Evolutionary conservation across 345 rosid genomes (phyloP).

Genomic region (Salix purpurea): DNA sequence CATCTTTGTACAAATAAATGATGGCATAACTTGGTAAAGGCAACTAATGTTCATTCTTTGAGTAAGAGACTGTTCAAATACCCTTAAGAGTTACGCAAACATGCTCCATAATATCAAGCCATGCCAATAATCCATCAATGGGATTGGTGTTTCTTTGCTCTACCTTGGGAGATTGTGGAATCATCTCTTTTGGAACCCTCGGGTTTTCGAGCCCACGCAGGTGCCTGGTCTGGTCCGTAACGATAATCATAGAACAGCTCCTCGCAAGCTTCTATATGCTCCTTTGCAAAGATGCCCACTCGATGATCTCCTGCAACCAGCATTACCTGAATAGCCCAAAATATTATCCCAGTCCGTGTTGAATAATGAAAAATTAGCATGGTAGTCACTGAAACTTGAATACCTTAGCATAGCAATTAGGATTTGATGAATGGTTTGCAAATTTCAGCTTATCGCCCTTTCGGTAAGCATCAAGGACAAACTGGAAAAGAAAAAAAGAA

Average conservation of each 20-base stretch:
- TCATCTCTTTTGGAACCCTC: conserved; percentile 88
- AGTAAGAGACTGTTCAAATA: neutral
- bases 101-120: neutral
- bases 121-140: conserved; percentile 40
- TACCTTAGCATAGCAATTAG: conserved; percentile 98
- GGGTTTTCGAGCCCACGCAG: conserved; percentile 93
- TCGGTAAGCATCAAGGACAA: conserved; percentile 90
- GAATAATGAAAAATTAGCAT: neutral
- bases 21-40: neutral
- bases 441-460: conserved; percentile 98
- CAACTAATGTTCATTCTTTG: neutral
- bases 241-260: conserved; percentile 95
- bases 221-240: conserved; percentile 97
- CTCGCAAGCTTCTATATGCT: conserved; percentile 84
- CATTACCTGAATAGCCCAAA: conserved; percentile 61
- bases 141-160: conserved; percentile 98
- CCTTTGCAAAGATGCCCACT: conserved; percentile 94
- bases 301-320: conserved; percentile 98
- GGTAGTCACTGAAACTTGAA: neutral
- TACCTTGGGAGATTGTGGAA: conserved; percentile 59
- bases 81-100: neutral
- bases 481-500: conserved; percentile 44
- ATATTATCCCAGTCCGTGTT: neutral
- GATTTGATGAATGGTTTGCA: conserved; percentile 91
- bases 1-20: conserved; percentile 17